These are phyloP conservation scores for Phaffomyces antillensis DNA, from an alignment of 805 yeast species.

Conservation along the genomic window DNA sequence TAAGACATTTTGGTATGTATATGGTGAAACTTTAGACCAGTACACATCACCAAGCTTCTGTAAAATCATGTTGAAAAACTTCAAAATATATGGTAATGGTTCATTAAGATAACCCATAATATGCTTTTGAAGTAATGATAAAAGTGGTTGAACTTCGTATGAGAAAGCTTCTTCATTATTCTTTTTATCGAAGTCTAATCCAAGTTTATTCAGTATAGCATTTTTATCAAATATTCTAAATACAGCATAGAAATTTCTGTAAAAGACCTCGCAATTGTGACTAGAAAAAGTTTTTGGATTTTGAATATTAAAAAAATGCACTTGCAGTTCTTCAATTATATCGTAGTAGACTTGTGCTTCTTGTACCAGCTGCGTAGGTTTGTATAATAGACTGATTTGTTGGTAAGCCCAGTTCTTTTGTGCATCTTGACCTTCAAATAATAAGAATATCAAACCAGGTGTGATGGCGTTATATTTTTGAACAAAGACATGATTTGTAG, in stretches of 20 bases:
- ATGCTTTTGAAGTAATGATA: conserved; percentile 41
- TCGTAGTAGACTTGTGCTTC: conserved; percentile 26
- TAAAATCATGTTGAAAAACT: conserved; percentile 41
- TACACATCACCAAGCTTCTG: conserved; percentile 35
- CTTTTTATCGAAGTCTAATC: conserved; percentile 21
- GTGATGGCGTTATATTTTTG: conserved; percentile 19
- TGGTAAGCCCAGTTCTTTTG: conserved; percentile 44
- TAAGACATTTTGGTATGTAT: conserved; percentile 45
- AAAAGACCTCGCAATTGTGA: conserved; percentile 35
- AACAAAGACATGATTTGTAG: conserved; percentile 24
- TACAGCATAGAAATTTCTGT: conserved; percentile 36
- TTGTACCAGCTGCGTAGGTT: conserved; percentile 9
- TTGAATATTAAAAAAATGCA: conserved; percentile 47
- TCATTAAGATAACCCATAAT: conserved; percentile 41
- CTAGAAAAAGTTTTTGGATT: conserved; percentile 42
- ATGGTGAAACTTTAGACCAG: conserved; percentile 53
- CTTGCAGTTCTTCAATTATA: conserved; percentile 47
- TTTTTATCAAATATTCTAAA: conserved; percentile 29
- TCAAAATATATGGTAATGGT: conserved; percentile 40
- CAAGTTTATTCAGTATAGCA: conserved; percentile 25
- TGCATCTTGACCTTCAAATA: conserved; percentile 44
- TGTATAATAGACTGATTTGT: conserved; percentile 19
- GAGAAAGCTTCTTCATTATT: conserved; percentile 15
- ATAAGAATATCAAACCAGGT: conserved; percentile 49
- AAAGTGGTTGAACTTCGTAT: conserved; percentile 29